Base-by-base conservation (phyloP, 495 filamentous ascomycete genomes). In the Trichodelitschia bisporula region DNA sequence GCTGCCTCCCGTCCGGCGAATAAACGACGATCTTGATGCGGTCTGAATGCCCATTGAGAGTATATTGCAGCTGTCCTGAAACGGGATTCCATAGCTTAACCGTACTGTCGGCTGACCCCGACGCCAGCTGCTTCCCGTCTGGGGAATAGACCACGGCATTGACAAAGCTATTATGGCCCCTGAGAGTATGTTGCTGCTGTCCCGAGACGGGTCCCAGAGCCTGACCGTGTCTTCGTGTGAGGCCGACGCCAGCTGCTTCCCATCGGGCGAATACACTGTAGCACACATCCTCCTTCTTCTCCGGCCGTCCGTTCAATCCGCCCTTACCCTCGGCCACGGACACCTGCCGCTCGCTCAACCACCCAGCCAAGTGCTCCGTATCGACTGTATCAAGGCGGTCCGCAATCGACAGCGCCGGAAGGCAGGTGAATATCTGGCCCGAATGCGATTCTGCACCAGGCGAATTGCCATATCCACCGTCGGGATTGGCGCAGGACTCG, bases 141-240 rank as follows among this genome's bases (percentile, higher is more conserved):
- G 19, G 35, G 4, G 44, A 45, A 34, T 19, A 48, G 10, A 32
- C 41, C 18, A 49, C 28, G n/a, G 40, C 38, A 0, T 1, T 19
- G 29, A 50, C 35, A 18, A 0, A 23, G 25, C 28, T 30, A 0
- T 33, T 30, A 44, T 47, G 44, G 20, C 44, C 29, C 19, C 41
- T 18, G 23, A 48, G 37, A 4, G 40, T 47, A 24, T 41, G 29
- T 11, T 26, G 2, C 33, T 17, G 1, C 15, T 15, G 5, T 48
- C 47, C 8, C 36, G 45, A 15, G 24, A 31, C 4, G 40, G 9
- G 36, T 58, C 42, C 54, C 51, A 56, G 28, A 56, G 40, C 36
- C 37, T 31, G n/a, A 60, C 32, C 6, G 40, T 50, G 1, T 35
- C 23, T 31, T 57, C 49, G 8, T 5, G 6, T 15, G 45, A 50